Evolutionary conservation across 2,329 filamentous ascomycete species (phyloP).

Genomic region (Neofusicoccum cordaticola): DNA sequence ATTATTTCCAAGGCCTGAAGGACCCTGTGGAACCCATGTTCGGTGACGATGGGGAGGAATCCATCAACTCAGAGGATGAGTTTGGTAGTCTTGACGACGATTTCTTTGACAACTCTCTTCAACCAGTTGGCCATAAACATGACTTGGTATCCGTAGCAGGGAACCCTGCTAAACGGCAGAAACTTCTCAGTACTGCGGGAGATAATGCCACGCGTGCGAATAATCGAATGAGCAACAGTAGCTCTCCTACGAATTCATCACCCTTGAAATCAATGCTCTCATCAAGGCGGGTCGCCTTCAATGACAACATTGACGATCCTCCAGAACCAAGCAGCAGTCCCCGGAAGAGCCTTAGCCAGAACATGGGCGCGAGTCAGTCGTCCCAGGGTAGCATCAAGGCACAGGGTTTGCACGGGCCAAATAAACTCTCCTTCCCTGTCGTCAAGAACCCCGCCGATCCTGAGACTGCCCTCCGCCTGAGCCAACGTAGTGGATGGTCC

Average conservation of each 20-base stretch:
- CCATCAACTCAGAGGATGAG: conserved; percentile 11
- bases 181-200: neutral
- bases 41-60: neutral
- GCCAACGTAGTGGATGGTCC: conserved; percentile 59
- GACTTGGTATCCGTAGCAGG: neutral
- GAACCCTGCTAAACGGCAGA: neutral
- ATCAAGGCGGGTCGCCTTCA: neutral
- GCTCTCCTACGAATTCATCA: neutral
- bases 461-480: conserved; percentile 61
- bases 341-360: conserved; percentile 3
- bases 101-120: neutral
- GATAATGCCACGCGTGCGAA: neutral
- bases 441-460: conserved; percentile 74
- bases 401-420: conserved; percentile 36
- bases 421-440: conserved; percentile 63
- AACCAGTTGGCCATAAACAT: neutral
- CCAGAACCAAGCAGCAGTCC: neutral
- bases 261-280: neutral
- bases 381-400: conserved; percentile 43
- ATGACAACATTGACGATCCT: neutral
- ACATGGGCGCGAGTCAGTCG: conserved; percentile 23
- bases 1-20: neutral
- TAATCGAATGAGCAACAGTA: neutral
- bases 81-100: conserved; percentile 16
- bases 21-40: neutral